These are phyloP conservation scores for Mucor mucedo DNA, from an alignment of 371 early-diverging fungal genomes.

Conservation along the genomic window DNA sequence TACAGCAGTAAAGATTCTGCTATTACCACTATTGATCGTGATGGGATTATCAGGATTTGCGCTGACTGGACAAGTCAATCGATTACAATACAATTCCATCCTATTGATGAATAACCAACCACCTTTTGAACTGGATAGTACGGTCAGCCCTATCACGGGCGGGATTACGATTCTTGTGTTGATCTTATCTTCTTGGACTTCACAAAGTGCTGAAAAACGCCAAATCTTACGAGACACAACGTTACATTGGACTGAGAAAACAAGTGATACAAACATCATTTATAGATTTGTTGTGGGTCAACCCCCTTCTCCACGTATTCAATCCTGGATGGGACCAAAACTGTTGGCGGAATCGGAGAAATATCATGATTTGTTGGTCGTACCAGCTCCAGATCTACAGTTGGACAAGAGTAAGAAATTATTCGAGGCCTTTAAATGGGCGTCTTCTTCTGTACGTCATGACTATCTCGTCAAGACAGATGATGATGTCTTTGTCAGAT, in stretches of 20 bases:
- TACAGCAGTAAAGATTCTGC: conserved; percentile 50
- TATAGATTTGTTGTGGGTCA: conserved; percentile 67
- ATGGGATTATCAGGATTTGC: conserved; percentile 58
- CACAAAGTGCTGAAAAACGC: conserved; percentile 45
- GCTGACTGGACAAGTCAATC: conserved; percentile 51
- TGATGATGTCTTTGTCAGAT: conserved; percentile 68
- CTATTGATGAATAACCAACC: conserved; percentile 40
- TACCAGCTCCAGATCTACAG: conserved; percentile 61
- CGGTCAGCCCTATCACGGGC: conserved; percentile 15
- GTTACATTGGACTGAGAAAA: conserved; percentile 34
- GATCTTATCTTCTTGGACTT: conserved; percentile 63
- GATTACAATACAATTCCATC: conserved; percentile 50
- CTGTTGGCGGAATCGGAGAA: conserved; percentile 52
- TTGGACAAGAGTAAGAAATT: conserved; percentile 58
- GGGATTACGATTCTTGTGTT: conserved; percentile 45
- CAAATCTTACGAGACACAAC: conserved; percentile 52
- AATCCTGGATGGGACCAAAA: conserved; percentile 44
- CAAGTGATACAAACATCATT: conserved; percentile 12
- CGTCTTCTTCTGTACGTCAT: conserved; percentile 36
- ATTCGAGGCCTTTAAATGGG: conserved; percentile 58
- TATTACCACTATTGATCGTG: conserved; percentile 56
- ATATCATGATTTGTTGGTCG: conserved; percentile 58
- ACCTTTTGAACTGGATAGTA: conserved; percentile 27
- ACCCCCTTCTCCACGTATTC: conserved; percentile 48
- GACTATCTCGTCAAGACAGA: conserved; percentile 66